These are phyloP conservation scores for Bryoerythrophyllum caledonicum DNA, from an alignment of 225 moss, liverwort and hornwort genomes.

Conservation along the genomic window DNA sequence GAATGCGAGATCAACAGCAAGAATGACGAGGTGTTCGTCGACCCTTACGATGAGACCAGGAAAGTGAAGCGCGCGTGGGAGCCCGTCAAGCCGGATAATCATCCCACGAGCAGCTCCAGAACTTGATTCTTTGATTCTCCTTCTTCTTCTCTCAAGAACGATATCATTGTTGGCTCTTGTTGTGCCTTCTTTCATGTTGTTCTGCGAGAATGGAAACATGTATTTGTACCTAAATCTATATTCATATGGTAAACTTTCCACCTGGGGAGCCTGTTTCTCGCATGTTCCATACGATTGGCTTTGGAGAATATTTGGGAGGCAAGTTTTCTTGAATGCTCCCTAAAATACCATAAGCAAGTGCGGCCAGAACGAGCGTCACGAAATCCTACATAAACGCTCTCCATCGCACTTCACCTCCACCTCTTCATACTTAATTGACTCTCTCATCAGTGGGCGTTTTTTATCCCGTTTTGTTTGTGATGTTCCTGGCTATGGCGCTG, in stretches of 20 bases:
- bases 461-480: too few relatives aligned
- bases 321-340: too few relatives aligned
- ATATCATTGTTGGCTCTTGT: not conserved
- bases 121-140: not conserved
- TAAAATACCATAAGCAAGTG: too few relatives aligned
- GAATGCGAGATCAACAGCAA: slow-evolving; percentile 51
- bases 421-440: too few relatives aligned
- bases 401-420: too few relatives aligned
- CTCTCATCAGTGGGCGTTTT: too few relatives aligned
- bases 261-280: not conserved
- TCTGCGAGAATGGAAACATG: not conserved
- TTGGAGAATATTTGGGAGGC: not conserved
- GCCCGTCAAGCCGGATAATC: slow-evolving; percentile 22
- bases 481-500: too few relatives aligned
- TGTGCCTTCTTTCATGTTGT: not conserved
- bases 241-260: not conserved
- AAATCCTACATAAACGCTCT: too few relatives aligned
- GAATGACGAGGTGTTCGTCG: slow-evolving; percentile 43
- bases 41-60: slow-evolving; percentile 30
- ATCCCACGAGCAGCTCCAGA: slow-evolving; percentile 21
- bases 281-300: too few relatives aligned
- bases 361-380: too few relatives aligned
- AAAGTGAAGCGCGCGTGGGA: slow-evolving; percentile 54
- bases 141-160: not conserved
- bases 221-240: not conserved